phyloP scores from a whole-genome alignment of 139 green algal genomes.

The Chlorella vulgaris region DNA sequence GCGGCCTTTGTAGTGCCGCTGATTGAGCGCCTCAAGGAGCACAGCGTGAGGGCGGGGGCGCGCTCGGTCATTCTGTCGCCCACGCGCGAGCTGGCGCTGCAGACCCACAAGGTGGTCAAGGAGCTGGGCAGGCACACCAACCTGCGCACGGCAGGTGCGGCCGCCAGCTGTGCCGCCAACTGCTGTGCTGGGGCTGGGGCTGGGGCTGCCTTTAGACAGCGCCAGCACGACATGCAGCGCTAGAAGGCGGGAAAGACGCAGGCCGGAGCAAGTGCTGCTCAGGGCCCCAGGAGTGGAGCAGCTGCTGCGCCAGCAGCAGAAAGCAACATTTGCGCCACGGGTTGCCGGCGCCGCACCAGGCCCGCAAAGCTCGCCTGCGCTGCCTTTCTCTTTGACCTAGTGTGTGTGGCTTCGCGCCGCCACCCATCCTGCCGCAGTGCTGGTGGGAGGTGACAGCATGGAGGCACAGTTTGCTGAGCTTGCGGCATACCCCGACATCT shows the following conservation, averaged over 20 bases:
- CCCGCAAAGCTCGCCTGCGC: no score
- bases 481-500: conserved; percentile 89
- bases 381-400: background rate
- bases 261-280: no score
- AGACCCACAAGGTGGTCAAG: conserved; percentile 87
- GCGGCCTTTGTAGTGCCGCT: conserved; percentile 95
- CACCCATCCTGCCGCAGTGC: conserved; percentile 41
- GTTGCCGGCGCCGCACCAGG: no score
- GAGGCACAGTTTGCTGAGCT: conserved; percentile 95
- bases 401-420: no score
- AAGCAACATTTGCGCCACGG: no score
- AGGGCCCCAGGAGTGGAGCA: no score
- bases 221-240: no score
- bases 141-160: conserved; percentile 67
- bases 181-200: background rate
- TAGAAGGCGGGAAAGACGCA: no score
- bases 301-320: no score
- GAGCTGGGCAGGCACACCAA: conserved; percentile 82
- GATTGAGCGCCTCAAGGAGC: conserved; percentile 80
- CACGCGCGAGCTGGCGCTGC: conserved; percentile 85
- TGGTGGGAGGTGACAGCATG: conserved; percentile 97
- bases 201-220: no score
- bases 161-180: background rate
- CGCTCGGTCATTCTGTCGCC: conserved; percentile 90
- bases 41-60: conserved; percentile 74